phyloP scores from a whole-genome alignment of 306 rosid genomes.

The Vachellia pachyceras region DNA sequence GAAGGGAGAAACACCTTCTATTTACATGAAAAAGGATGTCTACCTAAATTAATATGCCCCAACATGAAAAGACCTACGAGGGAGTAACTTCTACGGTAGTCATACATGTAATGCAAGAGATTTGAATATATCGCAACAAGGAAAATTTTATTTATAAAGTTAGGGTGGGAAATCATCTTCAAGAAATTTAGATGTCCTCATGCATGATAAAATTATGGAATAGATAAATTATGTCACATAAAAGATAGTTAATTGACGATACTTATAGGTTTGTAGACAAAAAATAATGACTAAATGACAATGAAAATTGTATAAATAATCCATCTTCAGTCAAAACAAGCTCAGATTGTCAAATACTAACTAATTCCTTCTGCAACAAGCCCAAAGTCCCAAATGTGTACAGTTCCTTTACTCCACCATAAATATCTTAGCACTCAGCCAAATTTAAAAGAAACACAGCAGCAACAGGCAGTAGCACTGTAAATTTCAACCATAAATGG shows the following conservation, averaged over 20 bases:
- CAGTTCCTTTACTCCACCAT: neutral
- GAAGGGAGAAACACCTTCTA: neutral
- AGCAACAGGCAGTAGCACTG: neutral
- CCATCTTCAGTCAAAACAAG: constrained; percentile 15
- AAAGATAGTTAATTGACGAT: neutral
- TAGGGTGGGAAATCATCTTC: neutral
- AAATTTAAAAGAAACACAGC: neutral
- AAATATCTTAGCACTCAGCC: neutral
- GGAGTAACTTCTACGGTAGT: neutral
- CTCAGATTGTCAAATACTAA: constrained; percentile 2
- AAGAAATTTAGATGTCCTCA: neutral
- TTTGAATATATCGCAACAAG: neutral
- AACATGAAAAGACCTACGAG: neutral
- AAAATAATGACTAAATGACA: neutral
- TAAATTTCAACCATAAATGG: neutral
- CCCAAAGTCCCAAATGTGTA: neutral
- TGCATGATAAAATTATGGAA: neutral
- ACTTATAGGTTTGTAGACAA: neutral
- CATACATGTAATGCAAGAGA: neutral
- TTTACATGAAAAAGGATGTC: neutral
- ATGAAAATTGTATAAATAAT: neutral
- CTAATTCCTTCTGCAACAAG: neutral
- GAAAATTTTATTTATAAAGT: neutral
- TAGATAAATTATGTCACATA: neutral
- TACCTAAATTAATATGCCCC: neutral